These are phyloP conservation scores for Hypoxylon rubiginosum DNA, from an alignment of 2,329 filamentous ascomycete genomes.

Conservation along the genomic window DNA sequence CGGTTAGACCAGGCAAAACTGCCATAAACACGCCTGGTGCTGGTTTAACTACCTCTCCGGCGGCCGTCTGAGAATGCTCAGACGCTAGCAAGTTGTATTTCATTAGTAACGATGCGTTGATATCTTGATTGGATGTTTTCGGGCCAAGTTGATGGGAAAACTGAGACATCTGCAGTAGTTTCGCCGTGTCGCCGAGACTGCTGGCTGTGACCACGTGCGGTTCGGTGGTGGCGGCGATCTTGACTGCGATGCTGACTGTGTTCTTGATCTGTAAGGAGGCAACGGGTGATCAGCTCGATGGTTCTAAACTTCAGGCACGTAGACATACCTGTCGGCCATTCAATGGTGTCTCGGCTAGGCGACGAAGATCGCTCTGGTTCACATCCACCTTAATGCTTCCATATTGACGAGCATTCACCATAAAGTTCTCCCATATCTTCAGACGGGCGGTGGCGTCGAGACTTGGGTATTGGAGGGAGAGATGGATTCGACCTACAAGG, in stretches of 20 bases:
- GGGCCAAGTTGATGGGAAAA: neutral
- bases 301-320: neutral
- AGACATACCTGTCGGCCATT: slow-evolving; percentile 1
- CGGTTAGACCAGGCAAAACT: neutral
- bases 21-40: neutral
- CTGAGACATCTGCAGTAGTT: neutral
- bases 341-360: neutral
- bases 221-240: neutral
- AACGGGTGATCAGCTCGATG: neutral
- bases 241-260: neutral
- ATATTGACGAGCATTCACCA: slow-evolving; percentile 1
- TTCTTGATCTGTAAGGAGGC: neutral
- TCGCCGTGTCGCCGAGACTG: neutral
- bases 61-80: neutral
- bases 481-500: neutral
- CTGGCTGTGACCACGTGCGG: neutral
- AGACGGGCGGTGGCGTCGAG: neutral
- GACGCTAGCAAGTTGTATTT: neutral
- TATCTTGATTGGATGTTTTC: neutral
- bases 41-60: neutral
- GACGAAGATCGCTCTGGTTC: neutral
- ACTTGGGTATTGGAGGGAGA: neutral
- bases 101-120: neutral
- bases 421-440: slow-evolving; percentile 2
- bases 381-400: neutral